These are phyloP conservation scores for Barbarea vulgaris DNA, from an alignment of 345 rosid genomes.

Conservation along the genomic window DNA sequence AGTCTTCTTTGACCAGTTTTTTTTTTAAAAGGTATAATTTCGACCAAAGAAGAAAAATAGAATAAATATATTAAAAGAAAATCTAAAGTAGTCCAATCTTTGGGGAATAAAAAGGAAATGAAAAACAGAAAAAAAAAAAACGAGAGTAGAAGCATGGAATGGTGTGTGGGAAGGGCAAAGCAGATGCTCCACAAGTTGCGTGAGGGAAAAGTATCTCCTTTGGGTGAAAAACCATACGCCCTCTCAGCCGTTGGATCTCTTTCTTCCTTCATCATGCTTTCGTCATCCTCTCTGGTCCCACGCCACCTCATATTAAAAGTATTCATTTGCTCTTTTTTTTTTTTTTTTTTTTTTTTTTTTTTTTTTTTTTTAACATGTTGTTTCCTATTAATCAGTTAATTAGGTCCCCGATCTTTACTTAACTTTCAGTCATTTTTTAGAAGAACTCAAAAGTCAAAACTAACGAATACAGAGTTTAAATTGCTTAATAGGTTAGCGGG, in stretches of 20 bases:
- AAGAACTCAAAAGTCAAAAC: neutral
- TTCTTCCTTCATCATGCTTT: slow-evolving; percentile 29
- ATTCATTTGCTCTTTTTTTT: neutral
- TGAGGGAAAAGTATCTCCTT: slow-evolving; percentile 32
- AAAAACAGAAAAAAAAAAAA: neutral
- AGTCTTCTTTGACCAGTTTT: neutral
- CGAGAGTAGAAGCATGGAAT: slow-evolving; percentile 32
- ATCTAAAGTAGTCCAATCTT: neutral
- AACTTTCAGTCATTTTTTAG: neutral
- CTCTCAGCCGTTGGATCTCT: slow-evolving; percentile 36
- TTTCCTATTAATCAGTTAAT: neutral
- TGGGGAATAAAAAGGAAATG: neutral
- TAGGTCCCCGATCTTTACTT: neutral
- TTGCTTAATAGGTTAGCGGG: neutral
- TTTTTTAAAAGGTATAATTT: neutral
- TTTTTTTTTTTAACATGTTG: neutral
- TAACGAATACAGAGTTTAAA: neutral
- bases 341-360: neutral
- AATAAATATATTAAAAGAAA: neutral
- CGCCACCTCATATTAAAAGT: slow-evolving; percentile 9
- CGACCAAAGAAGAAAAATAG: neutral
- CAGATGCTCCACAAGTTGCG: slow-evolving; percentile 41
- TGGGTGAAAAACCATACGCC: neutral
- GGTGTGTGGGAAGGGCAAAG: slow-evolving; percentile 41
- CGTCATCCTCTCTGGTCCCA: slow-evolving; percentile 30